Conservation (phyloP, 495 filamentous ascomycete genomes). For the Daldinia childiae region DNA sequence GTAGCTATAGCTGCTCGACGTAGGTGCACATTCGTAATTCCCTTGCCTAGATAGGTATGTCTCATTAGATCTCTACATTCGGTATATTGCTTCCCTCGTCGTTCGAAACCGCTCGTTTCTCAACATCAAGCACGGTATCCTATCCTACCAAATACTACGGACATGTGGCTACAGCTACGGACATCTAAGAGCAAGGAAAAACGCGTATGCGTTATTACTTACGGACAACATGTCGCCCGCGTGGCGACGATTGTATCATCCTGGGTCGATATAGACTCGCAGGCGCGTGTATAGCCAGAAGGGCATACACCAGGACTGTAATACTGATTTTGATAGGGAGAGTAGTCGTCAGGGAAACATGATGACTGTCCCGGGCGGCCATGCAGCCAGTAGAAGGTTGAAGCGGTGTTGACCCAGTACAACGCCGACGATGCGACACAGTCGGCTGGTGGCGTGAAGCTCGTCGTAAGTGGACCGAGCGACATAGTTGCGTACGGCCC, state of each 20-base stretch:
- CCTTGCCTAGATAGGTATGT: conserved; percentile 13
- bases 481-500: conserved; percentile 23
- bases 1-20: conserved; percentile 31
- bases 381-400: conserved; percentile 42
- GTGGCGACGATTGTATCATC: conserved; percentile 20
- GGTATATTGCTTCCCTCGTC: too few relatives aligned
- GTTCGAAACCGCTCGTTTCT: too few relatives aligned
- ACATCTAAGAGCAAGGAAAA: not conserved
- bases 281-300: conserved; percentile 38
- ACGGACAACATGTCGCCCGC: conserved; percentile 46
- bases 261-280: conserved; percentile 20
- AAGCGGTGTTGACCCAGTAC: conserved; percentile 54
- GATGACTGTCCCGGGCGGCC: conserved; percentile 24
- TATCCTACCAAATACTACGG: not conserved
- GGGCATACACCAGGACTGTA: conserved; percentile 45
- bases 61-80: conserved; percentile 16
- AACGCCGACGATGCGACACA: conserved; percentile 51
- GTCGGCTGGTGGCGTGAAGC: conserved; percentile 44
- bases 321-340: conserved; percentile 35
- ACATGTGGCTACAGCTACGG: not conserved
- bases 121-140: too few relatives aligned
- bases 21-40: conserved; percentile 31
- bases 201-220: conserved; percentile 14
- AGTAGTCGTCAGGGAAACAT: conserved; percentile 36
- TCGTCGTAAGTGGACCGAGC: conserved; percentile 51